Conservation (phyloP, 169 alveolate genomes). For the Cryptosporidium tyzzeri region DNA sequence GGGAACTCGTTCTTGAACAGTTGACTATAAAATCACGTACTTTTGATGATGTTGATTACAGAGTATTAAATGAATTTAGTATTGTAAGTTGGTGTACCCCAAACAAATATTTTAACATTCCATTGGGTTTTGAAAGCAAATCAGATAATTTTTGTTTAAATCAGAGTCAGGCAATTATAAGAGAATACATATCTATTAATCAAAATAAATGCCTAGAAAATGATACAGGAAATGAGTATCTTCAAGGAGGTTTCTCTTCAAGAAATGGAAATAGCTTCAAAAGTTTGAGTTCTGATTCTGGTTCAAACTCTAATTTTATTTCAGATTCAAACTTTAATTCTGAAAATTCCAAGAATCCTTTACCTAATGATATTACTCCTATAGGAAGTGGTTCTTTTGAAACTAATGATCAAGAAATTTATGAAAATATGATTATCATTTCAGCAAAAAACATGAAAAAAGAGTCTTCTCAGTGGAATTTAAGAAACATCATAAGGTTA, state of each 20-base stretch:
- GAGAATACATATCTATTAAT: conserved; percentile 20
- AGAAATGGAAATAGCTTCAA: background rate
- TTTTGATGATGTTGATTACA: conserved; percentile 57
- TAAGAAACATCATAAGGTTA: conserved; percentile 17
- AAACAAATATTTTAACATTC: conserved; percentile 44
- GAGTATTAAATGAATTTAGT: conserved; percentile 63
- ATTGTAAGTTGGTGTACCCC: conserved; percentile 63
- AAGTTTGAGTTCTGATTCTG: background rate
- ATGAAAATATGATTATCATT: conserved; percentile 15
- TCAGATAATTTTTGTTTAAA: background rate
- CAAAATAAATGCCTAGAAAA: background rate
- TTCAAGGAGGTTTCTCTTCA: background rate
- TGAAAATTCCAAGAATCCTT: background rate
- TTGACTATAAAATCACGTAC: conserved; percentile 33
- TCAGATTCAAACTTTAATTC: background rate
- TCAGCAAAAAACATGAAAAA: conserved; percentile 21
- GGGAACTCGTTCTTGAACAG: conserved; percentile 57
- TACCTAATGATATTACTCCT: background rate
- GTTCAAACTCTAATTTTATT: background rate
- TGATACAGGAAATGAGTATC: background rate
- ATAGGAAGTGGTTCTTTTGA: background rate
- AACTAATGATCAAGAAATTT: background rate
- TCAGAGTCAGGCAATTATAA: background rate
- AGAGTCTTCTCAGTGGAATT: conserved; percentile 53
- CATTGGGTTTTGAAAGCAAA: background rate